Base-by-base conservation (phyloP, 2,329 filamentous ascomycete species). In the Purpureocillium lavendulum region DNA sequence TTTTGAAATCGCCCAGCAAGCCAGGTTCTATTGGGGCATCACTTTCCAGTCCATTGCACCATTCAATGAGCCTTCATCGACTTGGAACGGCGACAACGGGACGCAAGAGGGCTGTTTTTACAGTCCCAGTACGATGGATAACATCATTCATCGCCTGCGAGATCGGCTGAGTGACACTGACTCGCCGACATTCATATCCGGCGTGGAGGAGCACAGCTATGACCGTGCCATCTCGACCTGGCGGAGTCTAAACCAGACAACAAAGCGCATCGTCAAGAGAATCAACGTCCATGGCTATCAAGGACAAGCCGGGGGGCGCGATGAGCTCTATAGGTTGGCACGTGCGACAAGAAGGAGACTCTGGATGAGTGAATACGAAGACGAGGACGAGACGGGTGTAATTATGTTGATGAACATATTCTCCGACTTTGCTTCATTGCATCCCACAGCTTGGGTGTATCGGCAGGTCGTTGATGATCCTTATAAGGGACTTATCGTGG, bases 41-140 rank as follows among this genome's bases (percentile, higher is more conserved):
- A 56, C 42, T 1, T 68, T 67, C 40, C 49, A 55, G 21, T 57
- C 60, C 5, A 58, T 67, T 13, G 62, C 63, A 34, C 51, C 65
- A 2, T 66, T 68, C 48, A 67, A 68, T 39, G 65, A 67, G 52
- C 65, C 64, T 7, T 49, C 50, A 3, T 54, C 61, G 4, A 49
- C 45, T 39, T 66, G 57, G 59, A 67, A 62, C 64, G 56, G 51
- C 13, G 46, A 64, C n/a, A n/a, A n/a, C n/a, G n/a, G n/a, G n/a
- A n/a, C n/a, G n/a, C n/a, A n/a, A n/a, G n/a, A n/a, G n/a, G 53
- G 69, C 44, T 52, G 70, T 58, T 51, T 78, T 46, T 60, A 67
- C 37, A 49, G 51, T 35, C 50, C 55, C 4, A 35, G 44, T 7
- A 62, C 63, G 2, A 64, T 66, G 39, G 52, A 57, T 8, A 45